Evolutionary conservation across 148 eudicot genomes (phyloP), one percentile per base, ranked within the genome.

Genomic region (Cornus florida): DNA sequence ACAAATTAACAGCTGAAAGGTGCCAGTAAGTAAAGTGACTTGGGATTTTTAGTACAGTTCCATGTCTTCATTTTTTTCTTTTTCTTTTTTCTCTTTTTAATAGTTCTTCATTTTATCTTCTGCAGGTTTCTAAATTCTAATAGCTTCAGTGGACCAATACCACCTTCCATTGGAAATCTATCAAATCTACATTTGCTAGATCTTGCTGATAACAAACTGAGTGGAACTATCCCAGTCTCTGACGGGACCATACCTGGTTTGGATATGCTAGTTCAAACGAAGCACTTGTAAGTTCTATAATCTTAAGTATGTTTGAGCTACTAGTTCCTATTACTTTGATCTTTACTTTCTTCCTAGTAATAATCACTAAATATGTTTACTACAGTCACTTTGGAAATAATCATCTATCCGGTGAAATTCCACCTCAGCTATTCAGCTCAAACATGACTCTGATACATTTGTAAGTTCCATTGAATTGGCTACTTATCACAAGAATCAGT

Each of bases 311-410:
- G 19, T 53, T 14, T 53, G 14, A 13, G 59, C 17, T 70, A 59
- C 53, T 50, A 70, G 69, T 23, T 28, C 10, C 17, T 48, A 16
- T 46, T 0, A 22, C 62, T 24, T 23, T 50, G 19, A 20, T 3
- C 5, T 71, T 71, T 48, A 46, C 19, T 43, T 71, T 50, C 20
- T 12, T 67, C 24, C 12, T 2, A 41, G 3, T 67, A 33, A 17
- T 50, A 12, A 2, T 67, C n/a, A 8, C 32, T 5, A 5, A 38
- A 39, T 6, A 23, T 5, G 39, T 56, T 8, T 19, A 22, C 48
- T 74, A 41, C 75, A 92, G 94, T 78, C 94, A 90, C 79, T 86
- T 92, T 32, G 94, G 97, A 70, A 86, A 74, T 56, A 92, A 92
- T 75, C 82, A 83, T 80, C 86, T 92, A 38, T 86, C 92, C 65